Evolutionary conservation across 495 filamentous ascomycete genomes (phyloP).

Genomic region (Penicillium cinerascens): DNA sequence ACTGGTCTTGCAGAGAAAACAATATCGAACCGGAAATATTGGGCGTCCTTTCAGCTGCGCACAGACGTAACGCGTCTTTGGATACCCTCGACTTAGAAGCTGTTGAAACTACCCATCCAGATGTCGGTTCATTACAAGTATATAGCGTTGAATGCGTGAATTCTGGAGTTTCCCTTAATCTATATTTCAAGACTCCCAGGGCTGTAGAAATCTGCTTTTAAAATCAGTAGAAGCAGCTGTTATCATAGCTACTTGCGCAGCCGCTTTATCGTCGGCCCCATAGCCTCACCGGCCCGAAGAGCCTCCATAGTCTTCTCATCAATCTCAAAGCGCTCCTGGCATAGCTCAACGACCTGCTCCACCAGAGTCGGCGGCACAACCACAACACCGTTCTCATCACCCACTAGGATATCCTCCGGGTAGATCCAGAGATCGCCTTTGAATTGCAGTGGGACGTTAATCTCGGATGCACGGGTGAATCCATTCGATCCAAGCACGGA

Average conservation of each 20-base stretch:
- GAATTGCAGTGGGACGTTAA: constrained; percentile 17
- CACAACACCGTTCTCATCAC: constrained; percentile 16
- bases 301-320: constrained; percentile 21
- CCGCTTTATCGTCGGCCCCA: constrained; percentile 12
- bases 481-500: constrained; percentile 18
- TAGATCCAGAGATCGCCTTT: constrained; percentile 13
- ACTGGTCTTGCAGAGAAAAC: too few species aligned
- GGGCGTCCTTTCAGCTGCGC: not conserved
- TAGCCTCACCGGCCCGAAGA: constrained; percentile 13
- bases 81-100: not conserved
- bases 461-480: constrained; percentile 16
- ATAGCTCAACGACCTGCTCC: constrained; percentile 15
- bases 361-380: constrained; percentile 16
- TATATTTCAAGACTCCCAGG: not conserved
- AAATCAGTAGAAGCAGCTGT: not conserved
- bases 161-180: not conserved
- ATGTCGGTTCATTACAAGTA: not conserved
- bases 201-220: too few species aligned
- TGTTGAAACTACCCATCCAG: too few species aligned
- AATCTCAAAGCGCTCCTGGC: constrained; percentile 18
- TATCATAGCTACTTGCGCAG: constrained; percentile 10
- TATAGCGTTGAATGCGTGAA: not conserved
- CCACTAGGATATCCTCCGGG: constrained; percentile 12
- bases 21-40: not conserved
- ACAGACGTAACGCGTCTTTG: not conserved